Evolutionary conservation across 176 grass and related monocot genomes (phyloP).

Genomic region (Poa pratensis): DNA sequence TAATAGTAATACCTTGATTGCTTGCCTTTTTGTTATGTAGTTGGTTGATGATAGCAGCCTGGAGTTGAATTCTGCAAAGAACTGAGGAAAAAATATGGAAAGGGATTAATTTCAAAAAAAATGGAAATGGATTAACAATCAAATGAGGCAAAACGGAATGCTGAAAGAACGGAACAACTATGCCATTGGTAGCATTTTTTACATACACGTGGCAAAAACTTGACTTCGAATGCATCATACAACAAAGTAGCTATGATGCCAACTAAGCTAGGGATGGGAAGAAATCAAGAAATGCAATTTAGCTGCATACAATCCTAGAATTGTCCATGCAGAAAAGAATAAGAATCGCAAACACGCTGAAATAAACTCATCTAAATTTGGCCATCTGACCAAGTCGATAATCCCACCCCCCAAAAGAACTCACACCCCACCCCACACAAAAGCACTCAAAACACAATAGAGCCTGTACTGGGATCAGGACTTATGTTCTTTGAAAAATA

Average conservation of each 20-base stretch:
- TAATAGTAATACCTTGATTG: conserved; percentile 75
- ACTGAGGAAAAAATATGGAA: conserved; percentile 54
- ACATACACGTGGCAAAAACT: conserved; percentile 8
- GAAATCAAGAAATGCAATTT: conserved; percentile 25
- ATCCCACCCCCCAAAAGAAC: neutral
- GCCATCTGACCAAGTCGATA: neutral
- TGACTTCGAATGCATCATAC: neutral
- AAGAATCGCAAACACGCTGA: conserved; percentile 6
- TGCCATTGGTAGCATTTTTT: conserved; percentile 1
- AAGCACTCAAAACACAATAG: neutral
- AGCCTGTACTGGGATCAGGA: neutral
- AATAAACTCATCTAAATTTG: conserved; percentile 6
- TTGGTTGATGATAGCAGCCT: conserved; percentile 87
- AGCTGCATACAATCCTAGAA: neutral
- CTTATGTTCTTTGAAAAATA: neutral
- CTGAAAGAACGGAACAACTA: neutral
- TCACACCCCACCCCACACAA: neutral
- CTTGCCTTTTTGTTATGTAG: conserved; percentile 97
- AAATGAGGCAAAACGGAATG: conserved; percentile 31
- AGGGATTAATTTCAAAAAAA: conserved; percentile 17
- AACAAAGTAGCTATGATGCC: conserved; percentile 22
- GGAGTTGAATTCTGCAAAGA: conserved; percentile 92
- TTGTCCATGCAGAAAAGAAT: neutral
- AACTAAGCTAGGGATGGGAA: neutral
- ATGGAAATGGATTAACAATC: conserved; percentile 40